Evolutionary conservation across 257 asterid species (phyloP), one percentile per base, ranked within the genome.

Genomic region (Nyctanthes arbortristis): DNA sequence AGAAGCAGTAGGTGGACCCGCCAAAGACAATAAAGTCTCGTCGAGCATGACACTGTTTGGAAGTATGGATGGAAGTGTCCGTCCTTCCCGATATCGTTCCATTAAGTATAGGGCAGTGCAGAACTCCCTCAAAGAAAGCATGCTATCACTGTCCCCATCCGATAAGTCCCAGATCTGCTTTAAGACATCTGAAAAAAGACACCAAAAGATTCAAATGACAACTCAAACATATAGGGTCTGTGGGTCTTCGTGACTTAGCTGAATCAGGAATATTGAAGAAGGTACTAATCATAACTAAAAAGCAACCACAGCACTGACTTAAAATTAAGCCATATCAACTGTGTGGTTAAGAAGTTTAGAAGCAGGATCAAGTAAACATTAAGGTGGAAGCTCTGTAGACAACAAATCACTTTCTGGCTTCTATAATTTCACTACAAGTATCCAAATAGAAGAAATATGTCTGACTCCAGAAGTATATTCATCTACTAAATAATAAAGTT

Each of bases 101-200:
- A 93, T 93, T 66, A 91, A 77, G 77, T 89, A 93, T 67, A 93
- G 91, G 32, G 99, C 92, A 71, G 91, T 30, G 67, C 97, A 89
- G 68, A 93, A 93, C 83, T 93, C 99, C 83, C 99, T 89, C 76
- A 93, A 77, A 60, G 97, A 85, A 64, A 93, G 96, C 96, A 91
- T 91, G 89, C 97, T 87, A 80, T 93, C 99, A 73, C 71, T 81
- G 77, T 93, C 99, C 87, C 91, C 96, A 80, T 91, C 99, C 16
- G 99, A 85, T 78, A 93, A 78, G 80, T 93, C 99, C 99, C 99
- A 93, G 29, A 93, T 86, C 88, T 93, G 96, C 93, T 91, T 93
- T 75, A 91, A 79, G 78, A 89, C 88, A 91, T 93, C 99, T 93
- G 96, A 36, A 63, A 82, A 79, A 79, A 65, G 65, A 49, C 73